Conservation (phyloP, 1,284 basidiomycete genomes). For the Malassezia globosa region DNA sequence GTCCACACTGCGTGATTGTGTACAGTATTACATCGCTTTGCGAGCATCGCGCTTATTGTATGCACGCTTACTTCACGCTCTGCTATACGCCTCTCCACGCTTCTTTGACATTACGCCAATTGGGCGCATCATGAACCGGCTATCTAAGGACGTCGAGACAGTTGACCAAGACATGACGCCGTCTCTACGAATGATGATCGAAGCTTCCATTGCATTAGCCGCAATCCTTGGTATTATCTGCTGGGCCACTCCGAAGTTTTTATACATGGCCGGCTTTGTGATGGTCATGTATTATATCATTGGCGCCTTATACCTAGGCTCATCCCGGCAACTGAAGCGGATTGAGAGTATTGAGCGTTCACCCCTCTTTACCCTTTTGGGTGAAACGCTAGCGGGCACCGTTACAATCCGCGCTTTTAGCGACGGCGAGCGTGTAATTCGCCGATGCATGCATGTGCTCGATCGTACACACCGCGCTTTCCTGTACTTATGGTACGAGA, state of each 20-base stretch:
- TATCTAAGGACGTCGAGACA: conserved; percentile 45
- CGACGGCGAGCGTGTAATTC: conserved; percentile 59
- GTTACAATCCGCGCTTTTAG: conserved; percentile 74
- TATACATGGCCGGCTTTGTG: conserved; percentile 16
- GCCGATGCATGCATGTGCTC: conserved; percentile 37
- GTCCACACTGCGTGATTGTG: conserved; percentile 29
- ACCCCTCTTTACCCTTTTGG: conserved; percentile 26
- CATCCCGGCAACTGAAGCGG: conserved; percentile 24
- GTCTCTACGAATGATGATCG: conserved; percentile 16
- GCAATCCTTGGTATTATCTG: conserved; percentile 33
- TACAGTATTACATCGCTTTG: conserved; percentile 34
- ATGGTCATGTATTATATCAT: conserved; percentile 20
- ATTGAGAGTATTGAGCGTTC: conserved; percentile 26
- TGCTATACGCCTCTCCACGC: conserved; percentile 62
- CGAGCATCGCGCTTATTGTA: conserved; percentile 37
- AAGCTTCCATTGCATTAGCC: conserved; percentile 18
- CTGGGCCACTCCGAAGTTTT: conserved; percentile 27
- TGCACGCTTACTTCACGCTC: conserved; percentile 59
- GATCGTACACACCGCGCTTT: conserved; percentile 50
- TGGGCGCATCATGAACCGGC: conserved; percentile 45
- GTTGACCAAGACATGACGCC: conserved; percentile 43
- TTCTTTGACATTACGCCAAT: conserved; percentile 44
- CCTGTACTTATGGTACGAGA: conserved; percentile 53
- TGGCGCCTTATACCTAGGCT: conserved; percentile 24
- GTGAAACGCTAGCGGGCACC: conserved; percentile 62